A percentile compares a stretch with the other conserved stretches of the same genome.
Conservation (phyloP, 129 eudicot genomes). For the Gnaphalium uliginosum region DNA sequence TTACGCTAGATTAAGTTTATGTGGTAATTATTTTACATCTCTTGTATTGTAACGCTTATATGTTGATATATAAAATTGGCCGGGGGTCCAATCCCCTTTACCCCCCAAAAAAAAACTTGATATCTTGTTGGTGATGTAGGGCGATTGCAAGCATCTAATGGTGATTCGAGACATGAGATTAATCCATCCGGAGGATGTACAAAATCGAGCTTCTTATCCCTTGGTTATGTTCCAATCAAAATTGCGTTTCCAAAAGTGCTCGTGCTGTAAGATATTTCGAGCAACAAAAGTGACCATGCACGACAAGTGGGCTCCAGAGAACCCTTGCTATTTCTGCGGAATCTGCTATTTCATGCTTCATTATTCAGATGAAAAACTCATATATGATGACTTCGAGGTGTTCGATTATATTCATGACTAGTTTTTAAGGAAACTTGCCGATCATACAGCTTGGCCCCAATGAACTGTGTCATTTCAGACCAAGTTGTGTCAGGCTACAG, state of each 20-base stretch:
- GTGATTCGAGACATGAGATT: conserved; percentile 89
- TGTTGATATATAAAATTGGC: no score
- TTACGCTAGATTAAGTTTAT: no score
- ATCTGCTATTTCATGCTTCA: conserved; percentile 90
- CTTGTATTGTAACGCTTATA: no score
- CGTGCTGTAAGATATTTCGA: conserved; percentile 63
- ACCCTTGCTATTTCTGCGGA: conserved; percentile 85
- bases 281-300: conserved; percentile 80
- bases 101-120: no score
- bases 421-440: neutral
- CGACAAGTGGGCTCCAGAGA: conserved; percentile 77
- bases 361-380: conserved; percentile 56
- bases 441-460: neutral
- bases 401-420: conserved; percentile 67
- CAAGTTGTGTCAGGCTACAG: neutral
- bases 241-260: conserved; percentile 58
- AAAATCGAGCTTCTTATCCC: conserved; percentile 79
- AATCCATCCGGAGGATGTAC: conserved; percentile 70
- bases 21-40: no score
- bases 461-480: neutral
- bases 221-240: conserved; percentile 49
- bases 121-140: conserved; percentile 37
- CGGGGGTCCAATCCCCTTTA: no score
- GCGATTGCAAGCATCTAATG: conserved; percentile 79
- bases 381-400: conserved; percentile 58